Percentiles rank a stretch among this genome's conserved stretches.
Conservation (phyloP, 768 basidiomycete species). For the Leccinum subgranulosum region DNA sequence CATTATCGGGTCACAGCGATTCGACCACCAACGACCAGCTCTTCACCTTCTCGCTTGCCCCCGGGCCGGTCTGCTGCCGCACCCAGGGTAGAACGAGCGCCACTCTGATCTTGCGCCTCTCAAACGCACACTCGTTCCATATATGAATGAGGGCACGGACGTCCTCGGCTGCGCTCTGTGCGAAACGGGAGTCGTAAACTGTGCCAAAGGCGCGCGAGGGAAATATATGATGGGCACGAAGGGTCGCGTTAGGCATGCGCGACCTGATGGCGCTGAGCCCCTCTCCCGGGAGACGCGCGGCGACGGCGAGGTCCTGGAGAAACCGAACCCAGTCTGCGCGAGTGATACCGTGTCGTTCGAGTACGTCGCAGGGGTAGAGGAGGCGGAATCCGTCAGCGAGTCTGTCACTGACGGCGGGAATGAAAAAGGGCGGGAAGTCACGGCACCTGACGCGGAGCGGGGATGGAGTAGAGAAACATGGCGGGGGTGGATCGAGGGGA, state of each 20-base stretch:
- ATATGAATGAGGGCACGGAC: constrained; percentile 26
- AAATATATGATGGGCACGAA: constrained; percentile 16
- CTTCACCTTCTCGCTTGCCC: constrained; percentile 1
- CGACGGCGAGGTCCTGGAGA: constrained; percentile 26
- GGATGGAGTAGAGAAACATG: constrained; percentile 27
- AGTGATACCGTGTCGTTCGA: constrained; percentile 29
- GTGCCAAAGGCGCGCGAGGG: constrained; percentile 10
- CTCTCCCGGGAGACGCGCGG: constrained; percentile 24
- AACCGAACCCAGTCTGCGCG: constrained; percentile 30
- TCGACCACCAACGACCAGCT: constrained; percentile 22
- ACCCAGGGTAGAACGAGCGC: constrained; percentile 3
- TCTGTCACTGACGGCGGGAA: constrained; percentile 19
- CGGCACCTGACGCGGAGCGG: constrained; percentile 26
- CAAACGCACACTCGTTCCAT: constrained; percentile 33
- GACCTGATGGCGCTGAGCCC: constrained; percentile 24
- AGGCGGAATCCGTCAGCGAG: constrained; percentile 26
- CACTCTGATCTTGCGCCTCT: constrained; percentile 28
- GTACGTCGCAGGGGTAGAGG: constrained; percentile 23
- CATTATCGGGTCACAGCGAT: constrained; percentile 18
- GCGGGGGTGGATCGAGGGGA: constrained; percentile 31
- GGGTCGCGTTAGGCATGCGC: constrained; percentile 14
- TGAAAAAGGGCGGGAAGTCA: constrained; percentile 27
- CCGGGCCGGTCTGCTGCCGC: neutral
- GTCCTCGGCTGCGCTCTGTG: constrained; percentile 15
- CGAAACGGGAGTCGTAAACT: constrained; percentile 21